A percentile compares a stretch with the other conserved stretches of the same genome.
Conservation (phyloP, 495 filamentous ascomycete genomes). For the Rhypophila decipiens region DNA sequence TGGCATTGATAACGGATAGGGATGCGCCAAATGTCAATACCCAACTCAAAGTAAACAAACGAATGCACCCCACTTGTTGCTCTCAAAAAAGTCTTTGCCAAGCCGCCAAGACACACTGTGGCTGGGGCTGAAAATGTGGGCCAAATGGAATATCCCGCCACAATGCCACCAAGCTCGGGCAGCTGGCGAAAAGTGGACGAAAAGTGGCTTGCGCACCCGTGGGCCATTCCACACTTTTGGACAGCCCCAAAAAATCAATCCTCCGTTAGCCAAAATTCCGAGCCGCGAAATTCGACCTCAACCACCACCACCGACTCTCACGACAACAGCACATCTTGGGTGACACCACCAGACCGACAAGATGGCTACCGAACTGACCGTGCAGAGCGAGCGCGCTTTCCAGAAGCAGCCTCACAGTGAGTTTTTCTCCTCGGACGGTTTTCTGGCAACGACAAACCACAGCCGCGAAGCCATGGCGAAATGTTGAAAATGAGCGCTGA, state of each 20-base stretch:
- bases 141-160: no score
- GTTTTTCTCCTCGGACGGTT: slow-evolving; percentile 11
- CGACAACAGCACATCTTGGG: slow-evolving; percentile 23
- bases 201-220: no score
- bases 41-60: no score
- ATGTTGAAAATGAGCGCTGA: slow-evolving; percentile 9
- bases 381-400: slow-evolving; percentile 97
- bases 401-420: slow-evolving; percentile 95
- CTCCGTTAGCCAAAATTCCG: slow-evolving; percentile 24
- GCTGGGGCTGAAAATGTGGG: no score
- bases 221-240: slow-evolving; percentile 24
- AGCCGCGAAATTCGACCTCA: slow-evolving; percentile 11
- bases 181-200: no score
- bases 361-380: slow-evolving; percentile 97
- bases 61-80: no score
- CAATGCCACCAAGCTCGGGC: no score
- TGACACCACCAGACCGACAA: slow-evolving; percentile 51
- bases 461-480: background rate
- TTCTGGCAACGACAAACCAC: background rate
- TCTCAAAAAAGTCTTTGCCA: no score
- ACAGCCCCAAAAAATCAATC: slow-evolving; percentile 21
- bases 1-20: no score
- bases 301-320: slow-evolving; percentile 10
- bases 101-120: no score
- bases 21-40: no score